Conservation (phyloP, 2,329 filamentous ascomycete species). For the Xylaria sp. region DNA sequence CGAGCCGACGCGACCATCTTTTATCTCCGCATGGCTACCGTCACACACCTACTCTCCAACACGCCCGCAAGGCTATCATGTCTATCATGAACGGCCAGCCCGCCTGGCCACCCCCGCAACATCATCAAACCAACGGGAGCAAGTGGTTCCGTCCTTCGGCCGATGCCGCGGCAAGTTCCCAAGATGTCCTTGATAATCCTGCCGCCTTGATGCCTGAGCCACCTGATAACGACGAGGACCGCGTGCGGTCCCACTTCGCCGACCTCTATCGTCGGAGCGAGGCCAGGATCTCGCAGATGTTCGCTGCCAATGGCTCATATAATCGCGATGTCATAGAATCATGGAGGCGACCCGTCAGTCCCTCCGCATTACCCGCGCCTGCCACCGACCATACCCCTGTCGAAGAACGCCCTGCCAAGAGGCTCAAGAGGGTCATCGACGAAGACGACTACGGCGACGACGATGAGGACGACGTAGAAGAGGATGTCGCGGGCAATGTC, state of each 20-base stretch:
- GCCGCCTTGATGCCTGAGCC: conserved; percentile 62
- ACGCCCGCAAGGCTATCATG: conserved; percentile 58
- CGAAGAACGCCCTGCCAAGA: conserved; percentile 69
- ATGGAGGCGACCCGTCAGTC: conserved; percentile 48
- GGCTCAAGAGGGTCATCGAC: conserved; percentile 75
- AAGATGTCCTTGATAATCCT: conserved; percentile 54
- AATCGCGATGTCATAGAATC: conserved; percentile 57
- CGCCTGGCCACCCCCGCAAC: conserved; percentile 63
- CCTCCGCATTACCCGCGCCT: conserved; percentile 49
- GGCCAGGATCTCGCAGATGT: conserved; percentile 75
- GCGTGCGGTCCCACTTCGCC: conserved; percentile 73
- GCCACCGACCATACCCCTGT: conserved; percentile 62
- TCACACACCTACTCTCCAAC: conserved; percentile 51
- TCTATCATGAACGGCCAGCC: conserved; percentile 68
- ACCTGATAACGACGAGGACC: conserved; percentile 69
- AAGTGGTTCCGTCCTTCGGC: conserved; percentile 61
- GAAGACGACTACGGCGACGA: conserved; percentile 88
- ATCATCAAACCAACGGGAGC: conserved; percentile 50
- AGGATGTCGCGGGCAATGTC: conserved; percentile 58
- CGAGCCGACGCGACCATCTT: conserved; percentile 55
- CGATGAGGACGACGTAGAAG: conserved; percentile 72
- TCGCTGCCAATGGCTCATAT: conserved; percentile 60
- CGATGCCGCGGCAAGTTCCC: conserved; percentile 57
- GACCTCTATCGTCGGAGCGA: conserved; percentile 79
- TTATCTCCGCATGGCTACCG: conserved; percentile 58